Evolutionary conservation across 106 monocot species (phyloP).

Genomic region (Triglochin maritima): DNA sequence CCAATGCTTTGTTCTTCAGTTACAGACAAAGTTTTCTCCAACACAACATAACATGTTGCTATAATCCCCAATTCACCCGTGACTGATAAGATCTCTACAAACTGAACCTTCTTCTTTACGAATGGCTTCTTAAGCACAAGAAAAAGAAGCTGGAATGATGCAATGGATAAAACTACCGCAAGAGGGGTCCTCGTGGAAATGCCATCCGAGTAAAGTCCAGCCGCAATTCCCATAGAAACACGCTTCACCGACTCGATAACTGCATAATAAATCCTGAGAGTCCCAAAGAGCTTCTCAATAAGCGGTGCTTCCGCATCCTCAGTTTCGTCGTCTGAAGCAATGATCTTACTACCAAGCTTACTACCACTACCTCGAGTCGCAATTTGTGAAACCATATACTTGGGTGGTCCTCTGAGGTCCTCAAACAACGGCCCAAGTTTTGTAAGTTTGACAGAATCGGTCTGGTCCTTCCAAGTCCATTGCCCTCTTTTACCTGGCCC

Average conservation of each 20-base stretch:
- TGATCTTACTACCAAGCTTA: constrained; percentile 28
- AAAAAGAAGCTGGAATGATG: constrained; percentile 84
- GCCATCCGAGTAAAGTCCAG: constrained; percentile 28
- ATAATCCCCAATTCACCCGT: constrained; percentile 47
- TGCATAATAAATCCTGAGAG: constrained; percentile 83
- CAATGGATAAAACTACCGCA: constrained; percentile 40
- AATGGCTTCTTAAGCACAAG: constrained; percentile 83
- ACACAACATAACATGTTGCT: constrained; percentile 23
- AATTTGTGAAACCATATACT: constrained; percentile 81
- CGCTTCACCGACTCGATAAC: constrained; percentile 66
- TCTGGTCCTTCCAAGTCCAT: constrained; percentile 67
- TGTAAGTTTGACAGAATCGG: constrained; percentile 25
- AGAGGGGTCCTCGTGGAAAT: constrained; percentile 17
- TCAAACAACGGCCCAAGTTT: constrained; percentile 72
- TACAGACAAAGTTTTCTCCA: constrained; percentile 30
- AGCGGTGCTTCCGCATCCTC: constrained; percentile 82
- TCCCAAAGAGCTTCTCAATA: constrained; percentile 78
- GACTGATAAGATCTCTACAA: constrained; percentile 70
- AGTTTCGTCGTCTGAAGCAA: constrained; percentile 76
- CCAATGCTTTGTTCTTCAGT: constrained; percentile 30
- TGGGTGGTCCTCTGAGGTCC: constrained; percentile 86
- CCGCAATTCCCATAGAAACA: constrained; percentile 39
- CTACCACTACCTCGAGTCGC: constrained; percentile 11
- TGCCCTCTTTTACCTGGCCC: constrained; percentile 86
- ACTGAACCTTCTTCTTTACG: constrained; percentile 75